phyloP scores from a whole-genome alignment of 805 yeast genomes.

The Kuraishia borneana region DNA sequence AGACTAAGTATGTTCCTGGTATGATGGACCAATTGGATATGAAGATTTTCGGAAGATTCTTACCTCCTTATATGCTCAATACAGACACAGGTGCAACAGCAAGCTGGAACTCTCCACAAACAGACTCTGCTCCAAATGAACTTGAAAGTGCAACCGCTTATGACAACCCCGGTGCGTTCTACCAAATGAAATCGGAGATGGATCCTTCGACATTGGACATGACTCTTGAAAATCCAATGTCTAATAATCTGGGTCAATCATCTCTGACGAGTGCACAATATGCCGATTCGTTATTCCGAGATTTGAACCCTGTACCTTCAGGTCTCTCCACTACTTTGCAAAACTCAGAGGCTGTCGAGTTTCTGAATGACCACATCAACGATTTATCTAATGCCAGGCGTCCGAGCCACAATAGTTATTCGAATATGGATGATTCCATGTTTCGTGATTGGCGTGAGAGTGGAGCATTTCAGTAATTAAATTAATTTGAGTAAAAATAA shows the following conservation, averaged over 20 bases:
- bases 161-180: background rate
- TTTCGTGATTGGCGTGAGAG: background rate
- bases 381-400: background rate
- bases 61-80: slow-evolving; percentile 75
- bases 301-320: slow-evolving; percentile 3
- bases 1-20: slow-evolving; percentile 54
- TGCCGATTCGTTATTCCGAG: slow-evolving; percentile 1
- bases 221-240: too few species aligned
- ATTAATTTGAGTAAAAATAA: background rate
- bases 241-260: background rate
- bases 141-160: too few species aligned
- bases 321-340: slow-evolving; percentile 4
- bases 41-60: slow-evolving; percentile 71
- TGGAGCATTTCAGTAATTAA: background rate
- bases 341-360: slow-evolving; percentile 2
- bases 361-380: slow-evolving; percentile 2
- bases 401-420: background rate
- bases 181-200: background rate
- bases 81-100: background rate
- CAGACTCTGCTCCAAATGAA: background rate
- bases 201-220: too few species aligned
- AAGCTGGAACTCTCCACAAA: background rate
- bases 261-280: background rate
- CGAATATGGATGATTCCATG: background rate
- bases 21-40: slow-evolving; percentile 78